Evolutionary conservation across 1,139 yeast genomes (phyloP).

Genomic region (Yamadazyma trypodendri): DNA sequence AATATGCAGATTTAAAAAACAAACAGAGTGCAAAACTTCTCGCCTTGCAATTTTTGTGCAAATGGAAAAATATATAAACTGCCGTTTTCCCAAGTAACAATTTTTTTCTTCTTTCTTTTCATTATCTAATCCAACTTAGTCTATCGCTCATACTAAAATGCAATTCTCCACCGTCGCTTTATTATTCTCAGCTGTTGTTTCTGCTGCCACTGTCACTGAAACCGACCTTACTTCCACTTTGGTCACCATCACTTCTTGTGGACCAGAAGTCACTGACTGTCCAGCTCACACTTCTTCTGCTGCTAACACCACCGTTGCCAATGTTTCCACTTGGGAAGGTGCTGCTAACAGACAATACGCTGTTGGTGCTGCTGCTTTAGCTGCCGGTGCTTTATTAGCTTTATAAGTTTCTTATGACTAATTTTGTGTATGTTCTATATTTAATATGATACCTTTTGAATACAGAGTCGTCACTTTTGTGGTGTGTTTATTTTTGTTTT

Average conservation of each 20-base stretch:
- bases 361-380: slow-evolving; percentile 48
- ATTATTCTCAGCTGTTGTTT: slow-evolving; percentile 31
- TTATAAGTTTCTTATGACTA: slow-evolving; percentile 27
- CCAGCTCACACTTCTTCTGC: slow-evolving; percentile 30
- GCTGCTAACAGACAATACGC: slow-evolving; percentile 32
- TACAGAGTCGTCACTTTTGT: background rate
- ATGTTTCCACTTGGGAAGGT: slow-evolving; percentile 36
- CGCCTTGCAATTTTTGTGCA: slow-evolving; percentile 1
- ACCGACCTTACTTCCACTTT: slow-evolving; percentile 27
- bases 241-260: slow-evolving; percentile 45
- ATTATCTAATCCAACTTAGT: slow-evolving; percentile 18
- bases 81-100: background rate
- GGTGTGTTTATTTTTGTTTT: too few relatives aligned
- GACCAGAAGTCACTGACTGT: slow-evolving; percentile 38
- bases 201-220: slow-evolving; percentile 32
- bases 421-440: slow-evolving; percentile 10
- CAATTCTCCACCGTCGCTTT: slow-evolving; percentile 22
- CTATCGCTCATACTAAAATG: slow-evolving; percentile 19
- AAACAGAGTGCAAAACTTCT: background rate
- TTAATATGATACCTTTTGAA: slow-evolving; percentile 17
- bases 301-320: slow-evolving; percentile 28
- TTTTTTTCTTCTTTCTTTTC: slow-evolving; percentile 4
- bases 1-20: background rate
- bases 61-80: slow-evolving; percentile 4
- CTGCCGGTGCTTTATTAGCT: slow-evolving; percentile 52